Percentiles rank a stretch among this genome's conserved stretches.
Evolutionary conservation across 345 rosid genomes (phyloP).

Genomic region (Syzygium aqueum): DNA sequence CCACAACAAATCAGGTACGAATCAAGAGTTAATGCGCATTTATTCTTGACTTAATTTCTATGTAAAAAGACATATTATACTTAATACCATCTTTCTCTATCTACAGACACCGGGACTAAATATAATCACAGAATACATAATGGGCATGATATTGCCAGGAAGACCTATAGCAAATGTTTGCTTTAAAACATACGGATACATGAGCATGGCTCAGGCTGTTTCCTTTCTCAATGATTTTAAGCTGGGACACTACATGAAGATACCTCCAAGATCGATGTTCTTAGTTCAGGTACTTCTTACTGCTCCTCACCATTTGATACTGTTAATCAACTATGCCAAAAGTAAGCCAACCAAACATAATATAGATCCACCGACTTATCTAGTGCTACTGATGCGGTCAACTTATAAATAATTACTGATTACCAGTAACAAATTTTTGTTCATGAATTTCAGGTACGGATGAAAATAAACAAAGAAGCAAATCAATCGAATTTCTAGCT

Average conservation of each 20-base stretch:
- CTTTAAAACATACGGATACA: constrained; percentile 83
- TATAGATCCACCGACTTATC: not conserved
- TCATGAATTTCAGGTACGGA: not conserved
- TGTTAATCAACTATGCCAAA: not conserved
- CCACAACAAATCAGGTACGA: constrained; percentile 80
- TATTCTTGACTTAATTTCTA: not conserved
- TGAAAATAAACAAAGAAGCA: not conserved
- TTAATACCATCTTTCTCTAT: not conserved
- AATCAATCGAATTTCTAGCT: not conserved
- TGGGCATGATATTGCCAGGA: constrained; percentile 83
- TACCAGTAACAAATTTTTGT: not conserved
- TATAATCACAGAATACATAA: constrained; percentile 81
- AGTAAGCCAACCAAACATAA: not conserved
- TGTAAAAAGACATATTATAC: not conserved
- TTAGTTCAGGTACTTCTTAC: constrained; percentile 58
- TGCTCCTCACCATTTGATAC: not conserved
- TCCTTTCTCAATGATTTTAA: constrained; percentile 91
- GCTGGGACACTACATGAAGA: constrained; percentile 95
- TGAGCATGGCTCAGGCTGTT: constrained; percentile 86
- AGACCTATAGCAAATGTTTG: constrained; percentile 88
- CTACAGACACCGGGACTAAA: constrained; percentile 79
- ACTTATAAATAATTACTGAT: not conserved
- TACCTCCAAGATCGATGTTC: constrained; percentile 96
- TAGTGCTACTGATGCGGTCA: not conserved
- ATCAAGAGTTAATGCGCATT: not conserved